Evolutionary conservation across 2,329 filamentous ascomycete species (phyloP).

Genomic region (Stemphylium vesicarium): DNA sequence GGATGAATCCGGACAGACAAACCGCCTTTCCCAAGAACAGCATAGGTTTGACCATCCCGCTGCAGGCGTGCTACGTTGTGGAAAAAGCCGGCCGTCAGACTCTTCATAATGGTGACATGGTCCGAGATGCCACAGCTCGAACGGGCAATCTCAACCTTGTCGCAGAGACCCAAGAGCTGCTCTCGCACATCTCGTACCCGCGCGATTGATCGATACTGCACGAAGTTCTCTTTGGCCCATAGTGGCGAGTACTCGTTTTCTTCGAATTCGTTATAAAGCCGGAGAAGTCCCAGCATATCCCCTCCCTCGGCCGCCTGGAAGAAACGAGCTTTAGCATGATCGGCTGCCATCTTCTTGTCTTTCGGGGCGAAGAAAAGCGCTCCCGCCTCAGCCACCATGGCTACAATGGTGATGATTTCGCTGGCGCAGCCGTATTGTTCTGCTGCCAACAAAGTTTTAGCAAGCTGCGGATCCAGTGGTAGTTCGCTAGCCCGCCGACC

Average conservation of each 20-base stretch:
- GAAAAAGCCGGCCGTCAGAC: slow-evolving; percentile 92
- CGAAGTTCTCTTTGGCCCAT: slow-evolving; percentile 91
- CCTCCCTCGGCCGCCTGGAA: slow-evolving; percentile 83
- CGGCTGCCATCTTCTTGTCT: slow-evolving; percentile 95
- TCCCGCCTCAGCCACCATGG: slow-evolving; percentile 88
- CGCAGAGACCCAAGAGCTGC: slow-evolving; percentile 89
- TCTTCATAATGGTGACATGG: slow-evolving; percentile 80
- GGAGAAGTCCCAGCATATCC: slow-evolving; percentile 85
- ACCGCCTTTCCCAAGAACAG: slow-evolving; percentile 83
- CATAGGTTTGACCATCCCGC: slow-evolving; percentile 83
- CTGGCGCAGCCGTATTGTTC: slow-evolving; percentile 92
- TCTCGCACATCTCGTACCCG: slow-evolving; percentile 90
- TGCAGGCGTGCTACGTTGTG: slow-evolving; percentile 86
- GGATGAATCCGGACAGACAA: slow-evolving; percentile 93
- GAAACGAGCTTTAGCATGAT: slow-evolving; percentile 87
- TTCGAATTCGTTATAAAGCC: slow-evolving; percentile 95
- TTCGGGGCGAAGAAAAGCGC: slow-evolving; percentile 91
- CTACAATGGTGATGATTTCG: slow-evolving; percentile 90
- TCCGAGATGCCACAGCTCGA: slow-evolving; percentile 74
- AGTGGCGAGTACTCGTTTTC: slow-evolving; percentile 87
- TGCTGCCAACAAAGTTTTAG: slow-evolving; percentile 85
- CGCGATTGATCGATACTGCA: slow-evolving; percentile 88
- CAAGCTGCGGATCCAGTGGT: slow-evolving; percentile 88
- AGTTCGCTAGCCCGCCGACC: slow-evolving; percentile 96
- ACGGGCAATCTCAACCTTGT: slow-evolving; percentile 82